A percentile compares a stretch with the other conserved stretches of the same genome.
Evolutionary conservation across 2,329 filamentous ascomycete genomes (phyloP).

Genomic region (Stagonosporopsis chrysanthemi): DNA sequence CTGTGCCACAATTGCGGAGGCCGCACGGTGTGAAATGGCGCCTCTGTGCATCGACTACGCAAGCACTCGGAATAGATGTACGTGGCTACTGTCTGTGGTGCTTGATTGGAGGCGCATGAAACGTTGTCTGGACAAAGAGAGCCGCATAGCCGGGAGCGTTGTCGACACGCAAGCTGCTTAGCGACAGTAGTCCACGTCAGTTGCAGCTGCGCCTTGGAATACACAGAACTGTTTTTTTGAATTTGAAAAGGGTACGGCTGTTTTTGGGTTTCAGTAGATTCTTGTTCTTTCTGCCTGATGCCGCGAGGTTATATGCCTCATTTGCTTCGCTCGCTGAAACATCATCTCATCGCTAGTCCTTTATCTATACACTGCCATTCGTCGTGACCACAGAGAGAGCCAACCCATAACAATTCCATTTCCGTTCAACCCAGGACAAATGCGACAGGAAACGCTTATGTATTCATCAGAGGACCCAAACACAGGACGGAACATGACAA

Average conservation of each 20-base stretch:
- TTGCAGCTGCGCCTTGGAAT: too few relatives aligned
- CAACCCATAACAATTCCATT: slow-evolving; percentile 18
- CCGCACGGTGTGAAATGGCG: too few relatives aligned
- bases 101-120: too few relatives aligned
- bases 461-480: slow-evolving; percentile 16
- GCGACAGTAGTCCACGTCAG: too few relatives aligned
- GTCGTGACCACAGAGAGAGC: slow-evolving; percentile 23
- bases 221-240: too few relatives aligned
- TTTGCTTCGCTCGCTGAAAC: slow-evolving; percentile 4
- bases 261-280: background rate
- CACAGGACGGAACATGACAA: slow-evolving; percentile 9
- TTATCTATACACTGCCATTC: slow-evolving; percentile 21
- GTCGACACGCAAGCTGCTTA: background rate
- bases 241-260: background rate
- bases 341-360: slow-evolving; percentile 3
- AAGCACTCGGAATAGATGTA: background rate
- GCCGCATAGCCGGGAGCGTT: too few relatives aligned
- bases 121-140: too few relatives aligned
- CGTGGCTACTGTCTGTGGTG: too few relatives aligned
- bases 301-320: slow-evolving; percentile 7
- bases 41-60: background rate
- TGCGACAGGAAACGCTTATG: slow-evolving; percentile 22
- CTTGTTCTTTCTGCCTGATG: slow-evolving; percentile 3
- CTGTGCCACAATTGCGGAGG: too few relatives aligned
- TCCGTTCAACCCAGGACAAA: slow-evolving; percentile 16